Base-by-base conservation (phyloP, 2,329 filamentous ascomycete genomes). In the Aspergillus cejpii region DNA sequence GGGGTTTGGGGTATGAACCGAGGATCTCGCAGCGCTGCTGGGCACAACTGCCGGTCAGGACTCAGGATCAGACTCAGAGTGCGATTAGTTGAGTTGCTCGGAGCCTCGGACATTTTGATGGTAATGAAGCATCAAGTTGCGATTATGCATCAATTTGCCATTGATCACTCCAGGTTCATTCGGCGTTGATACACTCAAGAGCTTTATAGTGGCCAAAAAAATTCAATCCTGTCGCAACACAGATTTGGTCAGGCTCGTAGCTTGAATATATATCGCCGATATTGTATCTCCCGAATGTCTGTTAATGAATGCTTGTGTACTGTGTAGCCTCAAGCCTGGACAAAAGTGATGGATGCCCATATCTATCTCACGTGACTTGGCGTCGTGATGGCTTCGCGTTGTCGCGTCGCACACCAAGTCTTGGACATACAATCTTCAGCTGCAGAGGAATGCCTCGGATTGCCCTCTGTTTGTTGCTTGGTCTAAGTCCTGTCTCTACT, bases 341-440 rank as follows among this genome's bases (percentile, higher is more conserved):
- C n/a, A n/a, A 23, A 34, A 41, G 28, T 7, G 17, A 39, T 29
- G 37, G 17, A 46, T 46, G n/a, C n/a, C n/a, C 45, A 19, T 10
- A 37, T 20, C 14, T 10, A 20, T n/a, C 2, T 12, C 57, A 59
- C 57, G 57, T 59, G 57, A 57, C 37, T 34, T 47, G 57, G 57
- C 51, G 57, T 59, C 50, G 37, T 39, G 37, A 21, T 21, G 42
- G 45, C 55, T 15, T 34, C 31, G 55, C 55, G 52, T 53, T 31
- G 38, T 50, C 53, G 55, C 49, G 52, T 55, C 54, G 49, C 49
- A 50, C 27, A 36, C 41, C 12, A 12, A 15, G 17, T 34, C 5
- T 17, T 20, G 14, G 6, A 12, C 17, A 15, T 8, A 34, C 17
- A 19, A 34, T 15, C 2, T 11, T 15, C 17, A 34, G 31, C 8